A percentile compares a stretch with the other conserved stretches of the same genome.
phyloP scores from a whole-genome alignment of 139 green algal species.

The Coccomyxa sp. region DNA sequence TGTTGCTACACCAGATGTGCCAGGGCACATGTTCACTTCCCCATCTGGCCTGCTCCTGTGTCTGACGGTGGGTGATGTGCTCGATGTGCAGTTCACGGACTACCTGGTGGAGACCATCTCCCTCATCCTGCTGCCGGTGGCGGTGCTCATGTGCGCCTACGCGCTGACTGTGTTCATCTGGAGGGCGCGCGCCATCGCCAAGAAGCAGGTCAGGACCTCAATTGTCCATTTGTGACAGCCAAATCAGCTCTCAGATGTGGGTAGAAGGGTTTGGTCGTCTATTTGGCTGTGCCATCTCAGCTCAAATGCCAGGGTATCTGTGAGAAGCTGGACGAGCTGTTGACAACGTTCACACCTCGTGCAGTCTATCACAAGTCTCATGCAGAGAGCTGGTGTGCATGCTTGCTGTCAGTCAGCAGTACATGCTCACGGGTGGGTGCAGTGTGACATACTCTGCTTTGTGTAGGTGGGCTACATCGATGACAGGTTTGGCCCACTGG shows the following conservation, averaged over 20 bases:
- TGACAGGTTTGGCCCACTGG: slow-evolving; percentile 70
- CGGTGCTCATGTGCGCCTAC: slow-evolving; percentile 76
- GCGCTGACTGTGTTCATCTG: slow-evolving; percentile 78
- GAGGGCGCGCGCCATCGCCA: slow-evolving; percentile 36
- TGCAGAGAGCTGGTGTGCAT: too few relatives aligned
- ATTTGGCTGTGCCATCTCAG: background rate
- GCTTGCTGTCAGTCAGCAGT: too few relatives aligned
- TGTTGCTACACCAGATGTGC: too few relatives aligned
- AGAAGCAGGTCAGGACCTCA: slow-evolving; percentile 33
- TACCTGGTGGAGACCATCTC: slow-evolving; percentile 66
- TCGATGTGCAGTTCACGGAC: slow-evolving; percentile 25
- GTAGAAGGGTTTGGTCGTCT: background rate
- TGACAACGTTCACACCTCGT: too few relatives aligned
- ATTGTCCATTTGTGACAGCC: background rate
- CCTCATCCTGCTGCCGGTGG: slow-evolving; percentile 83
- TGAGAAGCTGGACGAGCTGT: background rate
- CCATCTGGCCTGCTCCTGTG: too few relatives aligned
- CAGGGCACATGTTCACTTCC: too few relatives aligned
- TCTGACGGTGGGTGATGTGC: too few relatives aligned
- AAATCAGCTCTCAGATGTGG: background rate
- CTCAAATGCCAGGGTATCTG: background rate
- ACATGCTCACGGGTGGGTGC: too few relatives aligned
- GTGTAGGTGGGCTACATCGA: slow-evolving; percentile 62
- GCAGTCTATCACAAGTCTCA: too few relatives aligned
- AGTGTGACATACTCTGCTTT: too few relatives aligned